Evolutionary conservation across 805 yeast genomes (phyloP), one percentile per base, ranked within the genome.

Genomic region (Yamadazyma nakazawae): DNA sequence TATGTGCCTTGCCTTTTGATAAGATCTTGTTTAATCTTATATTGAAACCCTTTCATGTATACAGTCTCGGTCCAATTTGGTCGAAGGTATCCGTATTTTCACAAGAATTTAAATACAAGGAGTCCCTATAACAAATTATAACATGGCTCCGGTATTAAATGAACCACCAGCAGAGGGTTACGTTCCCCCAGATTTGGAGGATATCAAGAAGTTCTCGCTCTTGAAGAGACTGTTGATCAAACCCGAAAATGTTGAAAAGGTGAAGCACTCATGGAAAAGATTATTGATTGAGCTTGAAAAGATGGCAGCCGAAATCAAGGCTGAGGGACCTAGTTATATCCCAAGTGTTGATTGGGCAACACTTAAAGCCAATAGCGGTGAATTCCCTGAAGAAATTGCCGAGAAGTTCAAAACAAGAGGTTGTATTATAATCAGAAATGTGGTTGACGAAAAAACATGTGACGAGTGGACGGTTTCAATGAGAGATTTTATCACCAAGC

Each of bases 181-280:
- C 16, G 25, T 42, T 5, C 52, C 52, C 12, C 52, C 52, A 2
- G 47, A 46, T 24, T 37, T 49, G 16, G 44, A 38, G 5, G 40
- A 49, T 21, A 34, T 37, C 25, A 31, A 46, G 10, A 45, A 50
- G 26, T 55, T 50, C 39, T 32, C 54, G 13, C 45, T 42, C n/a
- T 13, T 57, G 24, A 63, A 63, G 40, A 46, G 51, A 25, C 37
- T 26, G 13, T 50, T 56, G 13, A 56, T 61, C 17, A 56, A 54
- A 34, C 64, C 65, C 2, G 65, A 64, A 43, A 43, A 63, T 39
- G 45, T 51, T 11, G 43, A 58, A 17, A 56, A 55, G 26, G 66
- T 62, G 12, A 60, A 58, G 19, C 59, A 49, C 3, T 56, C 62
- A 24, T 66, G 69, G 68, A 51, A 59, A 26, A 50, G 69, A 35